phyloP scores from a whole-genome alignment of 83 land plant genomes.

The Isoetes engelmannii region DNA sequence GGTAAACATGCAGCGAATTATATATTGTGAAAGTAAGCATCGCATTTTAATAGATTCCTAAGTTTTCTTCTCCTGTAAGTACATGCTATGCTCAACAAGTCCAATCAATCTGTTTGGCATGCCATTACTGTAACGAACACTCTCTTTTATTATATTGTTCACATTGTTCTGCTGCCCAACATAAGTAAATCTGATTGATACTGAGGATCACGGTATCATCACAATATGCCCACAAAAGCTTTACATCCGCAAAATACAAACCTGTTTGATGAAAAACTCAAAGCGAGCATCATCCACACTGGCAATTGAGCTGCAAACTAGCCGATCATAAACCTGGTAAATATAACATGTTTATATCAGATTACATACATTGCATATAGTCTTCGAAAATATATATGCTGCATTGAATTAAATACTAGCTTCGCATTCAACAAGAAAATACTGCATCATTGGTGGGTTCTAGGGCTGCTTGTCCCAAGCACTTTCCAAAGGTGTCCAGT shows the following conservation, averaged over 20 bases:
- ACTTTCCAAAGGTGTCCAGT: not conserved
- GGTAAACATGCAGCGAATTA: no score
- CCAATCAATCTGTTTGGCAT: not conserved
- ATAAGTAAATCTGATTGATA: no score
- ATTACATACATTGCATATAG: not conserved
- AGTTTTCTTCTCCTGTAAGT: no score
- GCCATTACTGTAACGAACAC: not conserved
- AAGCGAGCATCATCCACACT: conserved; percentile 81
- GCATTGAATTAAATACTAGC: not conserved
- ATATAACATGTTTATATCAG: not conserved
- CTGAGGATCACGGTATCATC: not conserved
- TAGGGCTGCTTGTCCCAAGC: not conserved
- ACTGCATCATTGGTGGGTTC: not conserved
- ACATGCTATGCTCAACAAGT: not conserved
- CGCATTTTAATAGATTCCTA: no score
- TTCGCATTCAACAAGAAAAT: not conserved
- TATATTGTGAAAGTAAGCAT: no score
- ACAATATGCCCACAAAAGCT: not conserved
- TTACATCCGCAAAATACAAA: conserved; percentile 11
- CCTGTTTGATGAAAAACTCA: conserved; percentile 71
- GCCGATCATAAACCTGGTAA: conserved; percentile 80
- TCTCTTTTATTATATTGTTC: not conserved
- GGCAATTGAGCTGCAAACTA: conserved; percentile 45
- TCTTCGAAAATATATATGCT: not conserved
- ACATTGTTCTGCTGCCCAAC: not conserved